phyloP scores from a whole-genome alignment of 345 rosid genomes.

The Salix caprea region DNA sequence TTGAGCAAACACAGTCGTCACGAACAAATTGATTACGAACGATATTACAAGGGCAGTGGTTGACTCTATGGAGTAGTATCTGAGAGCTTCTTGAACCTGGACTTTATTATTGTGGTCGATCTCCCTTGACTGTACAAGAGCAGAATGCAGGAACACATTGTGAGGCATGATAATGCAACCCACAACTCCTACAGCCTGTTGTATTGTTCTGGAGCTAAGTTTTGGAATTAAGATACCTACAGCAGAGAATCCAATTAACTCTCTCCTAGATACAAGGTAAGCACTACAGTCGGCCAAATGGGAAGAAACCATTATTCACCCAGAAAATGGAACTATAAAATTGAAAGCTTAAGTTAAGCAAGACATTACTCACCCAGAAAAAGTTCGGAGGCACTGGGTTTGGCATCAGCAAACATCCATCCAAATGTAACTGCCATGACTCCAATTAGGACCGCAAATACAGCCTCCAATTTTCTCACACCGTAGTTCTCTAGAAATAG shows the following conservation, averaged over 20 bases:
- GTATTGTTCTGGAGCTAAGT: conserved; percentile 80
- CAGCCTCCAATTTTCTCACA: conserved; percentile 84
- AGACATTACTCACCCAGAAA: conserved; percentile 50
- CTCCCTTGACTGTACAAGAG: conserved; percentile 91
- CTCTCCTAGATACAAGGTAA: not conserved
- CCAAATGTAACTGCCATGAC: conserved; percentile 84
- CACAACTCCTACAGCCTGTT: conserved; percentile 89
- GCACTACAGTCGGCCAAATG: not conserved
- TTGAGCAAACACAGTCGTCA: conserved; percentile 84
- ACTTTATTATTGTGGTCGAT: conserved; percentile 56
- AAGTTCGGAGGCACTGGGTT: conserved; percentile 75
- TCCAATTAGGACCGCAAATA: conserved; percentile 77
- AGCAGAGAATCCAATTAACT: conserved; percentile 6
- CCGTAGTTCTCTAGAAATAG: conserved; percentile 91
- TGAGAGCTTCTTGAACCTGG: conserved; percentile 76
- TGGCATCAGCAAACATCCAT: conserved; percentile 94
- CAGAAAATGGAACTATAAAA: not conserved
- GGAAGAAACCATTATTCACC: not conserved
- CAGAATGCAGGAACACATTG: conserved; percentile 88
- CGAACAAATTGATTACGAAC: conserved; percentile 80
- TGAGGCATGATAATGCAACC: conserved; percentile 98
- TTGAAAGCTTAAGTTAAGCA: not conserved
- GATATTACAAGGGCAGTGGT: conserved; percentile 66
- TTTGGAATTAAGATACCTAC: conserved; percentile 75
- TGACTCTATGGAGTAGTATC: conserved; percentile 82